A percentile compares a stretch with the other conserved stretches of the same genome.
Evolutionary conservation across 148 eudicot genomes (phyloP).

Genomic region (Nepenthes mirabilis): DNA sequence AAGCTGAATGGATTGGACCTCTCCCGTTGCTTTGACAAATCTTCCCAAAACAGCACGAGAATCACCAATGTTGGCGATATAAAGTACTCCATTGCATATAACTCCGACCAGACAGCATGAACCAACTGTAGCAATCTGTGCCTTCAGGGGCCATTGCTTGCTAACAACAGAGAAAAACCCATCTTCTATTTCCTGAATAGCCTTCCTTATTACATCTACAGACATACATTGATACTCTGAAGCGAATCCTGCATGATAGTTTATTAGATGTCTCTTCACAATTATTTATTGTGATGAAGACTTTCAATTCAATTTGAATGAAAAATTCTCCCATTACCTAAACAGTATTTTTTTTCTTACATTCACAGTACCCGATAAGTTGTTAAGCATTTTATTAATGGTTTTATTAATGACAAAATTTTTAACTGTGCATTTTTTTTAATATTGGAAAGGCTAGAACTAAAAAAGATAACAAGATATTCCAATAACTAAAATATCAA

Average conservation of each 20-base stretch:
- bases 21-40: conserved; percentile 57
- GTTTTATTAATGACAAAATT: too few species aligned
- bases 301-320: background rate
- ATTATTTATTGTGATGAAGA: background rate
- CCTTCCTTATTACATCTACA: conserved; percentile 60
- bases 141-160: conserved; percentile 56
- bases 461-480: too few species aligned
- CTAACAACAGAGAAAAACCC: conserved; percentile 58
- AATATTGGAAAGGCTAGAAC: too few species aligned
- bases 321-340: too few species aligned
- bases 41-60: conserved; percentile 82
- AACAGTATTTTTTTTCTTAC: too few species aligned
- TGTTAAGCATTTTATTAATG: too few species aligned
- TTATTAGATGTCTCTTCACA: background rate
- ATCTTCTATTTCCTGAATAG: conserved; percentile 76
- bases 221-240: conserved; percentile 66
- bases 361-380: too few species aligned
- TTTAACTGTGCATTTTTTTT: too few species aligned
- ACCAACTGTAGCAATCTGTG: conserved; percentile 77
- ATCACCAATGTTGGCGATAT: conserved; percentile 66
- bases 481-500: too few species aligned
- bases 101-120: conserved; percentile 69
- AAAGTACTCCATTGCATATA: conserved; percentile 48
- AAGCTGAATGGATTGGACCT: conserved; percentile 55
- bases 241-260: conserved; percentile 48